A percentile compares a stretch with the other conserved stretches of the same genome.
phyloP scores from a whole-genome alignment of 1,284 basidiomycete genomes.

The Ustilago nuda region DNA sequence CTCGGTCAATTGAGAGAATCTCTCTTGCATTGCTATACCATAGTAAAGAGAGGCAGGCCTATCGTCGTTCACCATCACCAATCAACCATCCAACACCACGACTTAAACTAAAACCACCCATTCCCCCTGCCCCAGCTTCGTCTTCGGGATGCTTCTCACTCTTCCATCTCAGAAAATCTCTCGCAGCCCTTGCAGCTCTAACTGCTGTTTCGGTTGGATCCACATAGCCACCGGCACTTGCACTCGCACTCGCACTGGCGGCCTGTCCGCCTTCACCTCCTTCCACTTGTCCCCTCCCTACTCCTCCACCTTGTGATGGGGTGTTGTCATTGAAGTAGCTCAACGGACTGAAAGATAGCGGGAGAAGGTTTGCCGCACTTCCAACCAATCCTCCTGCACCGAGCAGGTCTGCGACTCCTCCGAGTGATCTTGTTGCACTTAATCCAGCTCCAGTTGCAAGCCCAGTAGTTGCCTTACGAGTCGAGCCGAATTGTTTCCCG shows the following conservation, averaged over 20 bases:
- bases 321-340: conserved; percentile 20
- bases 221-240: conserved; percentile 10
- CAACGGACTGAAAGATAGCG: conserved; percentile 27
- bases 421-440: neutral
- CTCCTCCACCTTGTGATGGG: neutral
- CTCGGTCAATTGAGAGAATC: neutral
- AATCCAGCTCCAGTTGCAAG: neutral
- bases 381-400: conserved; percentile 31
- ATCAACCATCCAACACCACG: conserved; percentile 49
- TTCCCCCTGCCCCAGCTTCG: neutral
- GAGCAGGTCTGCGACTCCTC: conserved; percentile 6
- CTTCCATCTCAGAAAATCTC: conserved; percentile 54
- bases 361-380: conserved; percentile 34
- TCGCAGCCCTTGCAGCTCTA: conserved; percentile 46
- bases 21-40: neutral
- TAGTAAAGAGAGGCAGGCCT: neutral
- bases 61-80: conserved; percentile 36
- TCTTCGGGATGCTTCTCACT: neutral
- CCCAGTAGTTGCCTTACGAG: conserved; percentile 15
- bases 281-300: conserved; percentile 9
- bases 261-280: neutral
- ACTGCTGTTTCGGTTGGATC: conserved; percentile 44
- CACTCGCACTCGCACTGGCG: too few species aligned
- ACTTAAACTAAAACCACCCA: conserved; percentile 42
- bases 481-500: conserved; percentile 22